phyloP scores from a whole-genome alignment of 148 eudicot genomes.

The Limonium bicolor region DNA sequence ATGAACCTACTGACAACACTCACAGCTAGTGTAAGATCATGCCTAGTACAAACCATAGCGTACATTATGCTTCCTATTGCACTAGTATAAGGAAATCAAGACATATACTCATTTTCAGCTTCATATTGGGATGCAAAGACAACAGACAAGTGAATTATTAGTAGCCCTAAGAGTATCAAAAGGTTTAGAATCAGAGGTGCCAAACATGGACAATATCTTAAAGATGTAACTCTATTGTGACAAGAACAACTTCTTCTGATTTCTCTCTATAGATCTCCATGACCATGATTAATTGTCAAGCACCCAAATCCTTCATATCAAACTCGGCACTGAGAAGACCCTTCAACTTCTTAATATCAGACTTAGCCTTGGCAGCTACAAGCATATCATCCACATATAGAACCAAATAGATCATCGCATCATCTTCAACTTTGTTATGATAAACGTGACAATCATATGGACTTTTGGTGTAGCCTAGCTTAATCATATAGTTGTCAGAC shows the following conservation, averaged over 20 bases:
- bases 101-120: conserved; percentile 10
- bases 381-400: conserved; percentile 2
- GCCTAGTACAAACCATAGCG: conserved; percentile 12
- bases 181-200: not conserved
- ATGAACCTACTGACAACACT: not conserved
- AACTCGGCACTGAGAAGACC: not conserved
- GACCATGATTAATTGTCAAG: not conserved
- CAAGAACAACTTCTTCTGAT: not conserved
- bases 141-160: not conserved
- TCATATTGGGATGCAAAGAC: not conserved
- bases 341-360: not conserved
- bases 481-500: not conserved
- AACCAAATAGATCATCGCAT: not conserved
- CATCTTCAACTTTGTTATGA: not conserved
- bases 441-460: not conserved
- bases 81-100: conserved; percentile 11
- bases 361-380: not conserved
- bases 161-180: not conserved
- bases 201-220: not conserved
- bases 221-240: not conserved
- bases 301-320: conserved; percentile 3
- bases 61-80: conserved; percentile 14
- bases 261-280: not conserved
- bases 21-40: conserved; percentile 7
- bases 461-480: not conserved